A percentile compares a stretch with the other conserved stretches of the same genome.
These are phyloP conservation scores for Boletus calvinii DNA, from an alignment of 1,284 basidiomycete genomes.

Conservation along the genomic window DNA sequence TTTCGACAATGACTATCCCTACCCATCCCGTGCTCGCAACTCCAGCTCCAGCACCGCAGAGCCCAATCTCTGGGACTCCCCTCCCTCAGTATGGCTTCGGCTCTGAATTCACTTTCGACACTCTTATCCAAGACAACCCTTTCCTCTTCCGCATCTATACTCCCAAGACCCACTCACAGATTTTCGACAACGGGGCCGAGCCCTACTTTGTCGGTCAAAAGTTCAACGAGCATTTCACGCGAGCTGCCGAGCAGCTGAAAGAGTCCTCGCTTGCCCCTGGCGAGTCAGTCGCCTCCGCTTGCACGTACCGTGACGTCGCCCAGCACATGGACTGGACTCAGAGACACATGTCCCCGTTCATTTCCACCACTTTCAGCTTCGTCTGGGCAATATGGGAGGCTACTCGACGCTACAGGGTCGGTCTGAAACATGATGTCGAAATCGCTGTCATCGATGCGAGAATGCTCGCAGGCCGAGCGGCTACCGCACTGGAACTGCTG, in stretches of 20 bases:
- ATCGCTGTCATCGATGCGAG: constrained; percentile 74
- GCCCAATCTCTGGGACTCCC: constrained; percentile 23
- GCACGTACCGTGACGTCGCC: constrained; percentile 60
- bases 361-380: constrained; percentile 76
- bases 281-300: constrained; percentile 35
- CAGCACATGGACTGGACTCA: constrained; percentile 74
- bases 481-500: constrained; percentile 63
- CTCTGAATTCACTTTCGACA: constrained; percentile 57
- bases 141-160: constrained; percentile 79
- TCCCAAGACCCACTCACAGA: constrained; percentile 56
- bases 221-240: constrained; percentile 52
- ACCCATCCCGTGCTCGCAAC: constrained; percentile 11
- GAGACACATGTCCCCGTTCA: constrained; percentile 61
- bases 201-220: constrained; percentile 63
- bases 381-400: constrained; percentile 81
- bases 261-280: constrained; percentile 24
- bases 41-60: constrained; percentile 21
- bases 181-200: constrained; percentile 47
- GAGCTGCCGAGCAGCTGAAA: constrained; percentile 40
- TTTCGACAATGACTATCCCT: constrained; percentile 28
- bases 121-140: constrained; percentile 58
- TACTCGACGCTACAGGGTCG: constrained; percentile 63
- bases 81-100: constrained; percentile 75
- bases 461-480: constrained; percentile 52
- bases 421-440: constrained; percentile 69